phyloP scores from a whole-genome alignment of 768 basidiomycete genomes.

The Leccinellum albellum region DNA sequence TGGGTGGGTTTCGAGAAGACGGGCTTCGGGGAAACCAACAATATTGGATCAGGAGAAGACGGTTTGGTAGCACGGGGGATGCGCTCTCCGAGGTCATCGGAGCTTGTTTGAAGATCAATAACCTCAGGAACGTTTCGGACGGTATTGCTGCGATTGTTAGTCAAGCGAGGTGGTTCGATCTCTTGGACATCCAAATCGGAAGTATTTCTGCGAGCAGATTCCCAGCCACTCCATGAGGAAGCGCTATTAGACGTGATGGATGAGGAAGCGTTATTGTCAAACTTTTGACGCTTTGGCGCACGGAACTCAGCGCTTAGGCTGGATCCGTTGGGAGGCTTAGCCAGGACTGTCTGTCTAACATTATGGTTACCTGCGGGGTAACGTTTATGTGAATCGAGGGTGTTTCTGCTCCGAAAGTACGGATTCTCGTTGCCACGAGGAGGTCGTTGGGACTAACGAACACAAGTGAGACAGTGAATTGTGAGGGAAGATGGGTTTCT shows the following conservation, averaged over 20 bases:
- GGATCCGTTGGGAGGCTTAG: neutral
- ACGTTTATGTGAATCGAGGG: neutral
- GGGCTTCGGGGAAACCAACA: neutral
- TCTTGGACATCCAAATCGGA: slow-evolving; percentile 25
- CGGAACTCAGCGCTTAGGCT: neutral
- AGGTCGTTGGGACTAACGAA: slow-evolving; percentile 7
- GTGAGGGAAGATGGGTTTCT: slow-evolving; percentile 4
- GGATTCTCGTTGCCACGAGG: slow-evolving; percentile 15
- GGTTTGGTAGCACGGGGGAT: slow-evolving; percentile 11
- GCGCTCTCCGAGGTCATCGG: slow-evolving; percentile 23
- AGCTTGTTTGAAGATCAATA: slow-evolving; percentile 13
- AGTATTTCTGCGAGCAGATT: neutral
- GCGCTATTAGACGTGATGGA: neutral
- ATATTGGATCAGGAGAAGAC: slow-evolving; percentile 27
- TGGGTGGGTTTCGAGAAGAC: neutral
- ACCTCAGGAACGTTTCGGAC: slow-evolving; percentile 16
- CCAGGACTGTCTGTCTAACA: slow-evolving; percentile 18
- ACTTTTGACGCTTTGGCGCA: slow-evolving; percentile 23
- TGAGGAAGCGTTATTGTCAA: slow-evolving; percentile 3
- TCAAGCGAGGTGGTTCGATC: slow-evolving; percentile 1
- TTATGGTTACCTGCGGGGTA: slow-evolving; percentile 24
- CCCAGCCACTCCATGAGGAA: neutral
- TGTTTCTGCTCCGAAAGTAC: neutral
- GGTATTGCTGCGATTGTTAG: neutral
- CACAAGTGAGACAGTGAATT: slow-evolving; percentile 4